Percentiles rank a stretch among this genome's conserved stretches.
These are phyloP conservation scores for Neofusicoccum cordaticola DNA, from an alignment of 2,329 filamentous ascomycete genomes.

Conservation along the genomic window DNA sequence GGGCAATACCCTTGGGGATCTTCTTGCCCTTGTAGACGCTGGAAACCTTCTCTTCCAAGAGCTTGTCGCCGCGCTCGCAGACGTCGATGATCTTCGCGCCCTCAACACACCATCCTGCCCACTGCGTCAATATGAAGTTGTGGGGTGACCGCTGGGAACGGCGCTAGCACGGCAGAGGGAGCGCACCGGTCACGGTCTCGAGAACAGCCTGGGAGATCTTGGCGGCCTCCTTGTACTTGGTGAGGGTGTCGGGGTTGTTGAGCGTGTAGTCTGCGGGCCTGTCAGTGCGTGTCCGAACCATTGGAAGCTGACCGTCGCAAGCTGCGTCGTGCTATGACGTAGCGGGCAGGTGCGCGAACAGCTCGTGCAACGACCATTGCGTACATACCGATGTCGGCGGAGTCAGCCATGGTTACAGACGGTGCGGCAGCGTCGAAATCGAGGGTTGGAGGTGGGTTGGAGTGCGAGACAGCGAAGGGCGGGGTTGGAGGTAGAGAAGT, in stretches of 20 bases:
- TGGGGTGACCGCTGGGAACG: slow-evolving; percentile 9
- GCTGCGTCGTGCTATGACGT: slow-evolving; percentile 17
- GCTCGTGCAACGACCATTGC: neutral
- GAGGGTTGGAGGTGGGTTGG: neutral
- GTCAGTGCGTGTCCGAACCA: neutral
- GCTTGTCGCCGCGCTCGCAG: slow-evolving; percentile 92
- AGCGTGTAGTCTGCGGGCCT: slow-evolving; percentile 72
- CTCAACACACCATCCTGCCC: slow-evolving; percentile 65
- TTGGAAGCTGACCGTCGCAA: neutral
- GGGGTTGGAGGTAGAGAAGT: neutral
- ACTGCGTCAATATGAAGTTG: slow-evolving; percentile 26
- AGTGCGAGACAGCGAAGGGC: neutral
- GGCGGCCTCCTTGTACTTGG: slow-evolving; percentile 98
- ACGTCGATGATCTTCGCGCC: slow-evolving; percentile 91
- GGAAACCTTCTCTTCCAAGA: slow-evolving; percentile 85
- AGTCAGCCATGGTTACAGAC: slow-evolving; percentile 14
- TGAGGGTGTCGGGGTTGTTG: slow-evolving; percentile 89
- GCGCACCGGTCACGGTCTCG: slow-evolving; percentile 68
- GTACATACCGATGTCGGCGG: slow-evolving; percentile 10
- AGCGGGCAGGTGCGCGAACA: neutral
- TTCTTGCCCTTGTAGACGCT: slow-evolving; percentile 99
- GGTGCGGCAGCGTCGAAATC: neutral
- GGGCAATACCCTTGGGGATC: slow-evolving; percentile 86
- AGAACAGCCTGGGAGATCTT: slow-evolving; percentile 95
- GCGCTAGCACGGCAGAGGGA: slow-evolving; percentile 16